These are phyloP conservation scores for Solanum appendiculatum DNA, from an alignment of 257 asterid species.

Conservation along the genomic window DNA sequence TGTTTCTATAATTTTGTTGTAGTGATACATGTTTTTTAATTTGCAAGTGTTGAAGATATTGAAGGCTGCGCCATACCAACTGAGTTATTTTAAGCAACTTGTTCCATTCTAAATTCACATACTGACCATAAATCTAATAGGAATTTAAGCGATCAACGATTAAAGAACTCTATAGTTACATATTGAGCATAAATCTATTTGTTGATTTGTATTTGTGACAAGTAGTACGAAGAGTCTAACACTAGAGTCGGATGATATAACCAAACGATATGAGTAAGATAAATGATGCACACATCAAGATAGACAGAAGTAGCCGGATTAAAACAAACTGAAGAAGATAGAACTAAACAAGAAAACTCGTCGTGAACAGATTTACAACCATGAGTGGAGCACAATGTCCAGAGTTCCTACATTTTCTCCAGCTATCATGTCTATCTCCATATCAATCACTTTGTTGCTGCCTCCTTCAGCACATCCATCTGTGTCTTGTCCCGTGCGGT, in stretches of 20 bases:
- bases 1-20: too few species aligned
- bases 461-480: neutral
- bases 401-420: neutral
- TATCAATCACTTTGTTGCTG: neutral
- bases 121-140: too few species aligned
- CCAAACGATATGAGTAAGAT: neutral
- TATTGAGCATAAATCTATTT: too few species aligned
- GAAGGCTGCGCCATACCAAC: too few species aligned
- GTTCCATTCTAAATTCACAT: too few species aligned
- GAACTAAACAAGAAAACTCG: neutral
- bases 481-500: neutral
- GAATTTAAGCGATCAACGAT: too few species aligned
- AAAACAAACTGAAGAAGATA: too few species aligned
- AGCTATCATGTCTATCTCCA: neutral
- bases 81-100: too few species aligned
- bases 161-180: too few species aligned
- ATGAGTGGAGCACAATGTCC: neutral
- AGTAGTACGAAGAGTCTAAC: neutral
- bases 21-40: too few species aligned
- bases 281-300: neutral
- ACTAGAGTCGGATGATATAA: neutral
- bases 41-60: too few species aligned
- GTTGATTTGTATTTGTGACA: too few species aligned
- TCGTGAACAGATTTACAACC: neutral
- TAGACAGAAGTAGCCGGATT: neutral